A percentile compares a stretch with the other conserved stretches of the same genome.
These are phyloP conservation scores for Citrus reticulata DNA, from an alignment of 345 rosid genomes.

Conservation along the genomic window DNA sequence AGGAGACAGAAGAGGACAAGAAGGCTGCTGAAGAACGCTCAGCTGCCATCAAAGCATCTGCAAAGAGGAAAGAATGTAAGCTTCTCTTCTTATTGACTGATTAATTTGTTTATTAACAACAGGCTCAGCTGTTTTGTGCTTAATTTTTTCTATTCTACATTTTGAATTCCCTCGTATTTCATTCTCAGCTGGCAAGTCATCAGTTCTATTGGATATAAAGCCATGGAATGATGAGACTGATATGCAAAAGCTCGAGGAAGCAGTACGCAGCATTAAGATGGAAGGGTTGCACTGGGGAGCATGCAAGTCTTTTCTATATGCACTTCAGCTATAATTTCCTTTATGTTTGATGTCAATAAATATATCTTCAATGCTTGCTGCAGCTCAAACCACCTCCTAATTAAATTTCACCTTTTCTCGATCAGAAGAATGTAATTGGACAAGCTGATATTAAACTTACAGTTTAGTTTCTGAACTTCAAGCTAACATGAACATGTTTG, in stretches of 20 bases:
- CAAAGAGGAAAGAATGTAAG: slow-evolving; percentile 61
- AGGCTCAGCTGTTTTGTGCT: background rate
- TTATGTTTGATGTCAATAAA: background rate
- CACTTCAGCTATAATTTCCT: background rate
- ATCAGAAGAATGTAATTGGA: background rate
- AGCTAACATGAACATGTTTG: background rate
- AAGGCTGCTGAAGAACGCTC: slow-evolving; percentile 82
- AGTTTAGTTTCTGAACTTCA: background rate
- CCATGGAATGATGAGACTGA: slow-evolving; percentile 95
- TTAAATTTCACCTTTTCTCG: background rate
- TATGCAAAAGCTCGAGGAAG: slow-evolving; percentile 82
- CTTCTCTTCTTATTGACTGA: background rate
- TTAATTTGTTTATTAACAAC: background rate
- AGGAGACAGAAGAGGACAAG: slow-evolving; percentile 89
- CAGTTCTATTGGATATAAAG: slow-evolving; percentile 66
- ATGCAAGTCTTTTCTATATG: slow-evolving; percentile 31
- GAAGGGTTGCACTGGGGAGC: slow-evolving; percentile 85
- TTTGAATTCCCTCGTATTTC: background rate
- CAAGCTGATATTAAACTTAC: too few species aligned
- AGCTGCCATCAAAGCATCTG: slow-evolving; percentile 49
- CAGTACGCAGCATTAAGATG: slow-evolving; percentile 58
- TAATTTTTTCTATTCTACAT: background rate
- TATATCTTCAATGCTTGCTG: background rate
- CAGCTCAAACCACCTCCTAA: background rate
- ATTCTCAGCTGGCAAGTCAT: slow-evolving; percentile 68